Evolutionary conservation across 1,284 basidiomycete genomes (phyloP).

Genomic region (Ceratobasidium papillatum): DNA sequence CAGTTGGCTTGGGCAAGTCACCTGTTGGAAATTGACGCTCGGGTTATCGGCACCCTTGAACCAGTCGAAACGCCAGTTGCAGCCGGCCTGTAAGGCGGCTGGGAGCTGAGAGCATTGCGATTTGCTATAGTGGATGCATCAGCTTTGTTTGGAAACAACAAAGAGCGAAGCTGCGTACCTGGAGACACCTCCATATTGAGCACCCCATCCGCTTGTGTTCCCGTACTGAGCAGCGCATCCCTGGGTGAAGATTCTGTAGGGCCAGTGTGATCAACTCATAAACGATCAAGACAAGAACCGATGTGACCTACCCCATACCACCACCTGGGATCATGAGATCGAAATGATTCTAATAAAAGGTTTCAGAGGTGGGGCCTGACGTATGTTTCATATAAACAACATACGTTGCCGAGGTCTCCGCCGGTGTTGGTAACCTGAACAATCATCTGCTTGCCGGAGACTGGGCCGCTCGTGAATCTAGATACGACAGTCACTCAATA

Average conservation of each 20-base stretch:
- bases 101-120: slow-evolving; percentile 40
- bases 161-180: too few species aligned
- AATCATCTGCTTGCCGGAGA: slow-evolving; percentile 42
- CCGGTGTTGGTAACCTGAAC: slow-evolving; percentile 46
- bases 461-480: slow-evolving; percentile 45
- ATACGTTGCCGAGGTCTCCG: slow-evolving; percentile 43
- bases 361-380: background rate
- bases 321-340: slow-evolving; percentile 46
- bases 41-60: slow-evolving; percentile 42
- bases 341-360: slow-evolving; percentile 39
- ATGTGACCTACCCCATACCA: slow-evolving; percentile 44
- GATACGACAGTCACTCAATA: too few species aligned
- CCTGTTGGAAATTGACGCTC: slow-evolving; percentile 15
- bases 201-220: slow-evolving; percentile 40
- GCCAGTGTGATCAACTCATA: background rate
- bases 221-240: slow-evolving; percentile 45
- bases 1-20: slow-evolving; percentile 32
- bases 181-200: slow-evolving; percentile 43
- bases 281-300: too few species aligned
- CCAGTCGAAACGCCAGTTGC: slow-evolving; percentile 43
- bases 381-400: background rate
- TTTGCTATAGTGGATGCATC: too few species aligned
- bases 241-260: slow-evolving; percentile 30
- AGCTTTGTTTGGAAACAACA: too few species aligned
- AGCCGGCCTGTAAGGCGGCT: slow-evolving; percentile 41